Evolutionary conservation across 177 flowering plant species (phyloP).

Genomic region (Vitis hybrid): DNA sequence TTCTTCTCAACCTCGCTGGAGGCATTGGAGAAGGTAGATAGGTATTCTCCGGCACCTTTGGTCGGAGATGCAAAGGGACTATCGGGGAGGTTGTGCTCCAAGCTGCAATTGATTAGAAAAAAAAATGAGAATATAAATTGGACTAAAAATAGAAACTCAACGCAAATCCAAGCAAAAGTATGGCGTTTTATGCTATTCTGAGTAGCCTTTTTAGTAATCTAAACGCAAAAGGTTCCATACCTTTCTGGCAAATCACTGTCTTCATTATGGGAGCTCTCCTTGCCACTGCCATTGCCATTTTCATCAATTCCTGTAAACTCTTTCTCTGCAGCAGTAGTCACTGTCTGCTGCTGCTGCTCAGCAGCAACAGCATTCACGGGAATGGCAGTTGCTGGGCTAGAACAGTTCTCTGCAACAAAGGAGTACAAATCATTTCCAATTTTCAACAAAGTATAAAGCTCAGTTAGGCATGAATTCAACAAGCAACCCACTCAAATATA

Average conservation of each 20-base stretch:
- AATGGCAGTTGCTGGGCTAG: conserved; percentile 3
- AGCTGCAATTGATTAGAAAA: conserved; percentile 26
- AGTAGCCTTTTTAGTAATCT: not conserved
- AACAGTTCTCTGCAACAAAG: conserved; percentile 32
- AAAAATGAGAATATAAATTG: not conserved
- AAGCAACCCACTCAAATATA: not conserved
- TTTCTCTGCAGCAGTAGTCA: conserved; percentile 13
- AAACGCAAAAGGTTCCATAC: conserved; percentile 19
- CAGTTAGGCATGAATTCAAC: not conserved
- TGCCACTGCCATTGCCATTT: conserved; percentile 26
- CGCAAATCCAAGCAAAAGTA: not conserved
- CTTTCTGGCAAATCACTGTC: conserved; percentile 35
- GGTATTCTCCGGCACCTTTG: conserved; percentile 28
- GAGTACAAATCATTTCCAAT: not conserved
- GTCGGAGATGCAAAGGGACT: conserved; percentile 82
- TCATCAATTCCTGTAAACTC: conserved; percentile 7
- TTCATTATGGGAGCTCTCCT: conserved; percentile 21
- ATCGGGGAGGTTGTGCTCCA: conserved; percentile 84
- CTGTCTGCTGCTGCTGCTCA: conserved; percentile 7
- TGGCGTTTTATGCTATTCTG: not conserved
- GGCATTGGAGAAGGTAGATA: conserved; percentile 28
- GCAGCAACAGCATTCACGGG: conserved; percentile 6
- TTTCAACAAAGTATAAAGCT: not conserved
- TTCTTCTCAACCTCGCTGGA: conserved; percentile 13
- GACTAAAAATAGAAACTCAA: not conserved